These are phyloP conservation scores for Amanita inopinata DNA, from an alignment of 768 basidiomycete genomes.

Conservation along the genomic window DNA sequence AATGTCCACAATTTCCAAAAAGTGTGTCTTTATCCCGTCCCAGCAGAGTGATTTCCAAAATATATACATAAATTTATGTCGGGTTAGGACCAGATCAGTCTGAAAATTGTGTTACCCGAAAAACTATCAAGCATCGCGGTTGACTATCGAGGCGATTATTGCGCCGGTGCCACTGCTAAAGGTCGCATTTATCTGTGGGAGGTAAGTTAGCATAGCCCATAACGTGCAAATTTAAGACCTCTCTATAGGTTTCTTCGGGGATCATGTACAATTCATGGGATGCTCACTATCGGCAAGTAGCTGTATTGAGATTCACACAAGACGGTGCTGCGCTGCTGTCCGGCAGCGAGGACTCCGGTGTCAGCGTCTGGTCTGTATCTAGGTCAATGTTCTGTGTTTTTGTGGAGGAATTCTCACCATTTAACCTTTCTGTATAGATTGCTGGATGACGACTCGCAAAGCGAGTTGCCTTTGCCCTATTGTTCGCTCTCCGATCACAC, in stretches of 20 bases:
- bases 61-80: conserved; percentile 11
- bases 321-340: conserved; percentile 77
- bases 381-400: conserved; percentile 43
- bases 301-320: conserved; percentile 70
- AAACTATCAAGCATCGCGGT: conserved; percentile 74
- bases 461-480: conserved; percentile 67
- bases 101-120: conserved; percentile 85
- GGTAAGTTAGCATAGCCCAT: conserved; percentile 37
- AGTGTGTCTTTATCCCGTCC: conserved; percentile 34
- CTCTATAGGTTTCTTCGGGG: conserved; percentile 76
- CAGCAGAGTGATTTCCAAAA: not conserved
- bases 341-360: conserved; percentile 84
- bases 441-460: conserved; percentile 64
- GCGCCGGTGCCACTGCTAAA: conserved; percentile 80
- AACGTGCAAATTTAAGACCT: conserved; percentile 6
- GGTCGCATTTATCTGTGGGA: conserved; percentile 96
- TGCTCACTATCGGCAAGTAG: conserved; percentile 89
- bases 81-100: conserved; percentile 90
- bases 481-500: conserved; percentile 87
- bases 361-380: conserved; percentile 83
- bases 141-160: conserved; percentile 64
- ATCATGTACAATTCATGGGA: conserved; percentile 88
- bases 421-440: conserved; percentile 37
- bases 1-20: conserved; percentile 94
- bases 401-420: conserved; percentile 11